A percentile compares a stretch with the other conserved stretches of the same genome.
phyloP scores from a whole-genome alignment of 495 filamentous ascomycete species.

The Bombardia bombarda region DNA sequence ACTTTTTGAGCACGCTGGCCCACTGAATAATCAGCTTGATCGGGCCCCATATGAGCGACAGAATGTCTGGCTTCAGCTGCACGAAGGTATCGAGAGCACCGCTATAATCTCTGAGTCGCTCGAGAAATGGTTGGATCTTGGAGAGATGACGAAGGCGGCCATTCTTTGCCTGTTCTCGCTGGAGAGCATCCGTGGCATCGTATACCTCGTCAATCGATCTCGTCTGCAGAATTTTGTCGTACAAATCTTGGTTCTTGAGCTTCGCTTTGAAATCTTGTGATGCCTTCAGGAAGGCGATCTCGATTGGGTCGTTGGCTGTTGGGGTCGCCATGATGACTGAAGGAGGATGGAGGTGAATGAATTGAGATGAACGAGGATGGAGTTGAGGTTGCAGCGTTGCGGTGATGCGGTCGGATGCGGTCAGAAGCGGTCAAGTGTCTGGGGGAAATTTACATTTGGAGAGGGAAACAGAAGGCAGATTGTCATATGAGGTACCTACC shows the following conservation, averaged over 20 bases:
- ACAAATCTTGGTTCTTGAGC: neutral
- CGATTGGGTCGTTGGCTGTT: too few relatives aligned
- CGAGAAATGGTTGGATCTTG: neutral
- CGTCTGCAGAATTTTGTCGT: neutral
- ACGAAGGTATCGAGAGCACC: slow-evolving; percentile 14
- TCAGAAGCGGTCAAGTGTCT: too few relatives aligned
- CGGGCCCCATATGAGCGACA: slow-evolving; percentile 23
- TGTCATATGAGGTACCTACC: too few relatives aligned
- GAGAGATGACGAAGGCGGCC: neutral
- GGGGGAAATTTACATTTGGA: too few relatives aligned
- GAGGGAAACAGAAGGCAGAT: too few relatives aligned
- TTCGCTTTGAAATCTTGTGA: neutral
- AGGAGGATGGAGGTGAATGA: too few relatives aligned
- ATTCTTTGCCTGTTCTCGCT: neutral
- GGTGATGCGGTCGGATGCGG: too few relatives aligned
- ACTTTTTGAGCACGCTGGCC: slow-evolving; percentile 11
- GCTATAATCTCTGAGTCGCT: neutral
- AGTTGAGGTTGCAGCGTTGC: too few relatives aligned
- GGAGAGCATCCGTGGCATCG: neutral
- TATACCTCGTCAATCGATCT: slow-evolving; percentile 1
- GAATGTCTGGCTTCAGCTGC: slow-evolving; percentile 16
- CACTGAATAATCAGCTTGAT: slow-evolving; percentile 18
- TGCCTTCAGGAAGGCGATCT: neutral
- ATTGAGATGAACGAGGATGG: too few relatives aligned
- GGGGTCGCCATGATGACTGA: too few relatives aligned